Evolutionary conservation across 768 basidiomycete genomes (phyloP).

Genomic region (Boletus sensibilis): DNA sequence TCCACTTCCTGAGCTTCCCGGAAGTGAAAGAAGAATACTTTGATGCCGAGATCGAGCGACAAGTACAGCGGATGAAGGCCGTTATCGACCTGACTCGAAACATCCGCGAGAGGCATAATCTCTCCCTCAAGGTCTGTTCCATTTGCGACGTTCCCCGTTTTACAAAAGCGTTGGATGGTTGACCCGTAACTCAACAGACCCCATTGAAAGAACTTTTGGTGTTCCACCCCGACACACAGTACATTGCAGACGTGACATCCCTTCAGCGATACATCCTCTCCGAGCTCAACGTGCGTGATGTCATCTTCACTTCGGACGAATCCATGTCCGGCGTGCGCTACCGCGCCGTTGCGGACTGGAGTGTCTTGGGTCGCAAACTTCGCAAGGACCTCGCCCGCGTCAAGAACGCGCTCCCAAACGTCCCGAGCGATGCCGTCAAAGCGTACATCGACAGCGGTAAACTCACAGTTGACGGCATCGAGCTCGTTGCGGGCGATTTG

Average conservation of each 20-base stretch:
- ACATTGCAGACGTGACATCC: conserved; percentile 80
- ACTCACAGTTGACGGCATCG: conserved; percentile 84
- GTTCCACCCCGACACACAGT: conserved; percentile 85
- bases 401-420: conserved; percentile 77
- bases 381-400: conserved; percentile 90
- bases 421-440: conserved; percentile 83
- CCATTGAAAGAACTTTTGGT: conserved; percentile 90
- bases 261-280: conserved; percentile 88
- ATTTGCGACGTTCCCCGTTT: background rate
- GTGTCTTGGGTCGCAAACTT: conserved; percentile 89
- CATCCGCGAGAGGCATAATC: conserved; percentile 80
- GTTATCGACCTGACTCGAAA: conserved; percentile 91
- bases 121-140: conserved; percentile 81
- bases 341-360: conserved; percentile 91
- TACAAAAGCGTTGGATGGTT: background rate
- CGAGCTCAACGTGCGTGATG: conserved; percentile 91
- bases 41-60: conserved; percentile 88
- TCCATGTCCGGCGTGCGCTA: conserved; percentile 82
- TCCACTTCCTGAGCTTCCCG: conserved; percentile 96
- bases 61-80: conserved; percentile 91
- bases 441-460: conserved; percentile 70
- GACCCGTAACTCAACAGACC: conserved; percentile 48
- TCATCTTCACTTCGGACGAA: conserved; percentile 90
- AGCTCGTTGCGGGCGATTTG: conserved; percentile 87
- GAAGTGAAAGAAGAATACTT: conserved; percentile 93